Conservation (phyloP, 2,329 filamentous ascomycete genomes). For the Venturia aucupariae region DNA sequence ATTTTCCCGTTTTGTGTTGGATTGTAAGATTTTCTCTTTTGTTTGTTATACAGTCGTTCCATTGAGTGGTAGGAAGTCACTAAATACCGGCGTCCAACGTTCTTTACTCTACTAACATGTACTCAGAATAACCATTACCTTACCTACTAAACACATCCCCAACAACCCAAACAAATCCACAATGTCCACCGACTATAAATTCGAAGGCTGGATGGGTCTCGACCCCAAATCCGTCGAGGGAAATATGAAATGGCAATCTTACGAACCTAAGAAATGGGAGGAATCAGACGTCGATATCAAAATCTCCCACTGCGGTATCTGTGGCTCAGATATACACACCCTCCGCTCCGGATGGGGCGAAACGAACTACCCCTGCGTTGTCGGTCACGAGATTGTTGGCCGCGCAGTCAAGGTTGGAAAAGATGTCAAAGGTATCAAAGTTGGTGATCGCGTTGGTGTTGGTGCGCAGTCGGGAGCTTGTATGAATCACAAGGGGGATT, state of each 20-base stretch:
- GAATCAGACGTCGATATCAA: conserved; percentile 26
- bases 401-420: conserved; percentile 30
- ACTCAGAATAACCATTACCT: neutral
- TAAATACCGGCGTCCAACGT: no score
- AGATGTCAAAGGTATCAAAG: conserved; percentile 36
- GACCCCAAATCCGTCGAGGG: conserved; percentile 17
- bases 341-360: conserved; percentile 33
- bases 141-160: neutral
- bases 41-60: no score
- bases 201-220: conserved; percentile 12
- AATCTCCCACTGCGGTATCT: conserved; percentile 27
- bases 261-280: conserved; percentile 16
- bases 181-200: conserved; percentile 12
- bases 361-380: conserved; percentile 28
- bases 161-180: no score
- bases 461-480: conserved; percentile 42
- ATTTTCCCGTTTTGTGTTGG: no score
- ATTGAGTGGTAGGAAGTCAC: no score
- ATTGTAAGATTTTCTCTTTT: no score
- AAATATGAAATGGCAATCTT: conserved; percentile 25
- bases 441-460: conserved; percentile 38
- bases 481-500: conserved; percentile 30
- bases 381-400: conserved; percentile 36
- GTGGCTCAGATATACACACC: conserved; percentile 30
- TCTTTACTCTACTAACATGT: neutral